Conservation (phyloP, 495 filamentous ascomycete genomes). For the Terfezia boudieri region DNA sequence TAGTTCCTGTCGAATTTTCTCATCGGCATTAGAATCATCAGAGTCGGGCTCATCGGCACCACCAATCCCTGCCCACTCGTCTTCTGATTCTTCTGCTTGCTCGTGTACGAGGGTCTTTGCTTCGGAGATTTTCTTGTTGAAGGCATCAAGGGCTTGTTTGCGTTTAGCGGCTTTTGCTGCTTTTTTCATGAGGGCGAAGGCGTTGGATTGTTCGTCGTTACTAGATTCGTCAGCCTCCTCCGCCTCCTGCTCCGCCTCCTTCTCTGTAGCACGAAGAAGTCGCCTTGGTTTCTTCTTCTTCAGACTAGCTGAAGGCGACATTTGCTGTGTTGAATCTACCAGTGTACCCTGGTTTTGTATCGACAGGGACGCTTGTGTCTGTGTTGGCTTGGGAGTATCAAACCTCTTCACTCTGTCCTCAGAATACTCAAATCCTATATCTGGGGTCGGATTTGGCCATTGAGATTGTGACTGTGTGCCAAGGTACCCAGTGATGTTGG, state of each 20-base stretch:
- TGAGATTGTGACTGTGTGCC: conserved; percentile 16
- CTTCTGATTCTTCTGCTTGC: conserved; percentile 90
- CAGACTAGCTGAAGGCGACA: not conserved
- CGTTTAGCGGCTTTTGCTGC: conserved; percentile 34
- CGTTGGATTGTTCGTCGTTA: conserved; percentile 20
- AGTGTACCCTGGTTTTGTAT: not conserved
- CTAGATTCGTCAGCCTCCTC: conserved; percentile 1
- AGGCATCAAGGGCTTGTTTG: conserved; percentile 25
- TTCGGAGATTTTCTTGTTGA: conserved; percentile 70
- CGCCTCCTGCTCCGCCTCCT: conserved; percentile 1
- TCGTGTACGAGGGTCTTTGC: conserved; percentile 76
- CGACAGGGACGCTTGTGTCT: not conserved
- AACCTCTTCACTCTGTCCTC: conserved; percentile 4
- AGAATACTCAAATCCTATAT: conserved; percentile 42
- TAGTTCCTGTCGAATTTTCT: too few species aligned
- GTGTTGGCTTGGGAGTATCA: not conserved
- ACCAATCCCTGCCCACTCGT: conserved; percentile 90
- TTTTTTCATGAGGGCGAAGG: conserved; percentile 59
- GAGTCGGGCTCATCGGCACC: conserved; percentile 42
- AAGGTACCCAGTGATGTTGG: conserved; percentile 23
- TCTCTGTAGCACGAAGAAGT: conserved; percentile 16
- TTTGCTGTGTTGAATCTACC: not conserved
- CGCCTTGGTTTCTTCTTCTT: conserved; percentile 8
- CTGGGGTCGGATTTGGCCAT: conserved; percentile 63
- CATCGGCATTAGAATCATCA: too few species aligned